Percentiles rank a stretch among this genome's conserved stretches.
These are phyloP conservation scores for Mycosphaerelloides madeirae DNA, from an alignment of 2,329 filamentous ascomycete species.

Conservation along the genomic window DNA sequence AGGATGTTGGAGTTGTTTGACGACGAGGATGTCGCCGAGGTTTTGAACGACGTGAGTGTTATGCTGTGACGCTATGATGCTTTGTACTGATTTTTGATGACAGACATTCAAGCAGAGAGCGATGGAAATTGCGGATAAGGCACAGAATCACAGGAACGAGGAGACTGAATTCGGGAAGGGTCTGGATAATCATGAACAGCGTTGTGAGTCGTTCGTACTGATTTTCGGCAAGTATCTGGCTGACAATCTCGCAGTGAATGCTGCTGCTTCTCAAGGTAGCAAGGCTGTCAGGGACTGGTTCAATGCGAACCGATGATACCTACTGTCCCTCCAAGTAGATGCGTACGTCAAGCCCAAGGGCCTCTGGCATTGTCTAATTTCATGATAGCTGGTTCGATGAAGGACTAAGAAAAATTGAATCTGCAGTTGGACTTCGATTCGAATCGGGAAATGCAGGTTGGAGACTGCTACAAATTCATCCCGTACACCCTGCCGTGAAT, in stretches of 20 bases:
- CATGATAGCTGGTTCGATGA: too few relatives aligned
- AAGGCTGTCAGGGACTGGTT: conserved; percentile 44
- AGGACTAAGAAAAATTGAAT: too few relatives aligned
- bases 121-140: conserved; percentile 79
- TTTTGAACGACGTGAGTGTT: conserved; percentile 40
- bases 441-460: too few relatives aligned
- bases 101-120: conserved; percentile 77
- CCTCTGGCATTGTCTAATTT: too few relatives aligned
- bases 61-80: background rate
- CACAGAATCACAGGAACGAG: conserved; percentile 65
- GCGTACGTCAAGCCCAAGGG: too few relatives aligned
- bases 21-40: conserved; percentile 72
- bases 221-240: background rate
- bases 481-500: too few relatives aligned
- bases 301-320: conserved; percentile 15
- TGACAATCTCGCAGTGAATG: conserved; percentile 39
- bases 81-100: conserved; percentile 1
- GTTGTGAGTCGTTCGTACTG: background rate
- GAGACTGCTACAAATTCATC: too few relatives aligned
- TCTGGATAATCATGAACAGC: conserved; percentile 81
- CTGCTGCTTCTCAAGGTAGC: conserved; percentile 45
- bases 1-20: conserved; percentile 88
- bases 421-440: too few relatives aligned
- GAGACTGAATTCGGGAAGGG: conserved; percentile 79
- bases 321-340: too few relatives aligned